phyloP scores from a whole-genome alignment of 164 flowering plant genomes.

The Houttuynia cordata region DNA sequence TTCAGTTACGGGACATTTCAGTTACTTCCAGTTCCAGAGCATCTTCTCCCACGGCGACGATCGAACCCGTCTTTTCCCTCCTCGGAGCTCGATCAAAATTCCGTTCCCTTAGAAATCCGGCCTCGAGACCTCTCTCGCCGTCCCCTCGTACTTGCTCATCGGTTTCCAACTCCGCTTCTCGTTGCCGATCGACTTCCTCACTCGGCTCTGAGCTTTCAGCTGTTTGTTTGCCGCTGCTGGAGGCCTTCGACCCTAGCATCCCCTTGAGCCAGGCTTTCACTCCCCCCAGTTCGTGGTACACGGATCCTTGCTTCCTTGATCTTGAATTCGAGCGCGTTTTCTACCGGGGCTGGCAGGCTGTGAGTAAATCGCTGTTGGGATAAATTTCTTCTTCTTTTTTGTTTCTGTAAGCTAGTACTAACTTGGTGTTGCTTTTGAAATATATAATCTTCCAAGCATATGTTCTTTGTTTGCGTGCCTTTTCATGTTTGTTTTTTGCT shows the following conservation, averaged over 20 bases:
- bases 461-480: too few relatives aligned
- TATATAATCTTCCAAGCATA: too few relatives aligned
- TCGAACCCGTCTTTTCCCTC: not conserved
- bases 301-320: conserved; percentile 42
- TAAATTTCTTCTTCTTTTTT: too few relatives aligned
- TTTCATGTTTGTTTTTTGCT: too few relatives aligned
- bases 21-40: too few relatives aligned
- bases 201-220: not conserved
- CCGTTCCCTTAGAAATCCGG: not conserved
- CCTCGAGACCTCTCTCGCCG: not conserved
- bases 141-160: not conserved
- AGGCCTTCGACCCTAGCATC: conserved; percentile 45
- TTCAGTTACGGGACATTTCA: too few relatives aligned
- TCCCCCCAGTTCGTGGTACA: conserved; percentile 92
- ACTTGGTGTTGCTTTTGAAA: too few relatives aligned
- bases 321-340: conserved; percentile 65
- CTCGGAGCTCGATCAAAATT: not conserved
- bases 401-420: too few relatives aligned
- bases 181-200: not conserved
- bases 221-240: conserved; percentile 1
- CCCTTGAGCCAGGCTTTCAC: conserved; percentile 62
- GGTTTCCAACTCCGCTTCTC: not conserved
- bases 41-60: too few relatives aligned
- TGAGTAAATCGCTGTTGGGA: conserved; percentile 26
- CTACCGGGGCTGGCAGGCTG: conserved; percentile 74